A percentile compares a stretch with the other conserved stretches of the same genome.
These are phyloP conservation scores for Bauhinia variegata DNA, from an alignment of 306 rosid species.

Conservation along the genomic window DNA sequence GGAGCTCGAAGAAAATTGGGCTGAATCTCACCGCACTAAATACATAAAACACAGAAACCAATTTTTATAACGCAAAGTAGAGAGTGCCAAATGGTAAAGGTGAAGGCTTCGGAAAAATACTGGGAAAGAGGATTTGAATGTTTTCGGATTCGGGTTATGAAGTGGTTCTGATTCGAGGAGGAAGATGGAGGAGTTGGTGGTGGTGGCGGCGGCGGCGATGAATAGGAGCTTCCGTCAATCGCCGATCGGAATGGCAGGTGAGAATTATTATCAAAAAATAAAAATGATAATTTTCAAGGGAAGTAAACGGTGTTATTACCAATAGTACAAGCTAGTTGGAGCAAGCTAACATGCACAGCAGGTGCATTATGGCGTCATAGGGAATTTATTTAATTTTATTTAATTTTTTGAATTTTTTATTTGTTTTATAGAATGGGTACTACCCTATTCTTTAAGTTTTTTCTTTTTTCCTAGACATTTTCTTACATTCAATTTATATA, in stretches of 20 bases:
- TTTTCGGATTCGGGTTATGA: constrained; percentile 17
- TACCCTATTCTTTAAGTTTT: background rate
- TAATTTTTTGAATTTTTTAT: background rate
- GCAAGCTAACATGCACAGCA: constrained; percentile 42
- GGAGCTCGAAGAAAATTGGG: constrained; percentile 63
- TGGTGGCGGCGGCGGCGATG: constrained; percentile 42
- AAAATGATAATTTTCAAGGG: constrained; percentile 44
- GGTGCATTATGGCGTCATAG: constrained; percentile 37
- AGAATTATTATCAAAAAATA: constrained; percentile 40
- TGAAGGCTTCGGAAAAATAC: constrained; percentile 33
- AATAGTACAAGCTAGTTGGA: constrained; percentile 17
- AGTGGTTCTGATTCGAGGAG: background rate
- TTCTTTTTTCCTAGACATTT: background rate
- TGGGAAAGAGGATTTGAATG: constrained; percentile 25
- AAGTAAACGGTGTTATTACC: constrained; percentile 46
- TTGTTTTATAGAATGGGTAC: too few species aligned
- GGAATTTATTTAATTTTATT: background rate
- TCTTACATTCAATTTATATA: too few species aligned
- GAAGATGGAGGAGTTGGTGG: constrained; percentile 25
- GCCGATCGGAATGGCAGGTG: constrained; percentile 45
- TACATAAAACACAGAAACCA: constrained; percentile 49
- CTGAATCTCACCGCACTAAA: constrained; percentile 58
- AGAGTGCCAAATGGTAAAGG: constrained; percentile 19
- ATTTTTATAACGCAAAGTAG: constrained; percentile 33
- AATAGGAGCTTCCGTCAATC: constrained; percentile 54